Base-by-base conservation (phyloP, 352 stramenopile genomes). In the Globisporangium viniferum region DNA sequence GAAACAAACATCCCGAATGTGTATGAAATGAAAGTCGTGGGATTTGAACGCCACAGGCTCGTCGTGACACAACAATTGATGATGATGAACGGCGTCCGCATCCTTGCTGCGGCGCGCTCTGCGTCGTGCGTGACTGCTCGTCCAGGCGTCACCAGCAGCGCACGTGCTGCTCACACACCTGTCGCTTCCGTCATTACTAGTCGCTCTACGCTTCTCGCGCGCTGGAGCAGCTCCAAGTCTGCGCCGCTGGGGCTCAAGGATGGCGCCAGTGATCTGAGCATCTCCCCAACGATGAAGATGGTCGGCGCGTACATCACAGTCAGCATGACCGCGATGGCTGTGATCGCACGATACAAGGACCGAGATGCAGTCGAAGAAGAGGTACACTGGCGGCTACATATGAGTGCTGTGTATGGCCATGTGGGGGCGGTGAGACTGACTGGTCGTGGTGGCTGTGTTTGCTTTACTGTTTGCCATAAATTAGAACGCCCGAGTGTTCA, bases 291-390 rank as follows among this genome's bases (percentile, higher is more conserved):
- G 20, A 90, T 77, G 62, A 82, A 87, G 54, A 75, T 89, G 64
- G 73, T 92, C 49, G 53, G 70, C 6, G 78, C 68, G 27, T 93
- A 93, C 73, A 71, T 93, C 57, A 76, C 74, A 5, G 75, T 87
- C 39, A 78, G 69, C 18, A 67, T 93, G 53, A 80, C 79, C 0
- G 70, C 75, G 39, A 88, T 93, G 74, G 75, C 70, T 27, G 68
- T 77, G 35, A 82, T 93, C 24, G 85, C 82, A 10, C 80, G 79
- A 3, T 87, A 79, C 66, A 93, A 93, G 59, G 72, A 77, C n/a
- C 72, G 79, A 1, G 76, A 88, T 27, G 68, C 76, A 2, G 68
- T 76, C 20, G 77, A 84, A 41, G 80, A 90, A 69, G 81, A 93
- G 77, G 78, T 81, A 46, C 15, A 24, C 24, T 22, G 20, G 48